Conservation (phyloP, 108 stramenopile genomes). For the Craspedostauros australis region DNA sequence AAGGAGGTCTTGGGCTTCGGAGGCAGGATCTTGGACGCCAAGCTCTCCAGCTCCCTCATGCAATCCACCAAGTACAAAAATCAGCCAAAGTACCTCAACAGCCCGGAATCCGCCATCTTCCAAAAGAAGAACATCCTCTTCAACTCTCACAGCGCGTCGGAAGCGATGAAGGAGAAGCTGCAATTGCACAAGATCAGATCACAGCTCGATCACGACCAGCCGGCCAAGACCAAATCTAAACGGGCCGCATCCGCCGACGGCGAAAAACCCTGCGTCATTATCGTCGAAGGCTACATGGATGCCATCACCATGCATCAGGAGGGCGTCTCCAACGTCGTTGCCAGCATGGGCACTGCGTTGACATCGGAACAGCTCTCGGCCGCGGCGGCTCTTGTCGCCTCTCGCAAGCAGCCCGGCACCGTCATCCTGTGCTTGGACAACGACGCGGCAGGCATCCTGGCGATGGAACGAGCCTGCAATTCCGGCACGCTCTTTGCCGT, state of each 20-base stretch:
- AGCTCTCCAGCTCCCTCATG: neutral
- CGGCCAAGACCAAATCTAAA: neutral
- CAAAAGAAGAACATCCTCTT: conserved; percentile 76
- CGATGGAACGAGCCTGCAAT: conserved; percentile 69
- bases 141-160: conserved; percentile 58
- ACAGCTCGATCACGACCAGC: neutral
- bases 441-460: conserved; percentile 79
- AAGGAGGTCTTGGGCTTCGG: conserved; percentile 67
- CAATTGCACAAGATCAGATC: too few relatives aligned
- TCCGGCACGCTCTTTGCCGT: conserved; percentile 40
- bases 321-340: conserved; percentile 72
- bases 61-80: conserved; percentile 12
- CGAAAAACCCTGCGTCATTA: conserved; percentile 22
- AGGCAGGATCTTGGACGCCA: conserved; percentile 45
- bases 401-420: conserved; percentile 15
- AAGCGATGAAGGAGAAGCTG: too few relatives aligned
- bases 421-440: conserved; percentile 85
- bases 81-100: conserved; percentile 88
- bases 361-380: conserved; percentile 61
- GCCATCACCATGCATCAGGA: conserved; percentile 78
- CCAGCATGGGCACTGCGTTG: conserved; percentile 86
- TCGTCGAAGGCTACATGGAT: conserved; percentile 96
- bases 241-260: neutral
- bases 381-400: conserved; percentile 27
- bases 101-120: conserved; percentile 85